Percentiles rank a stretch among this genome's conserved stretches.
Evolutionary conservation across 306 rosid genomes (phyloP).

Genomic region (Castanea crenata): DNA sequence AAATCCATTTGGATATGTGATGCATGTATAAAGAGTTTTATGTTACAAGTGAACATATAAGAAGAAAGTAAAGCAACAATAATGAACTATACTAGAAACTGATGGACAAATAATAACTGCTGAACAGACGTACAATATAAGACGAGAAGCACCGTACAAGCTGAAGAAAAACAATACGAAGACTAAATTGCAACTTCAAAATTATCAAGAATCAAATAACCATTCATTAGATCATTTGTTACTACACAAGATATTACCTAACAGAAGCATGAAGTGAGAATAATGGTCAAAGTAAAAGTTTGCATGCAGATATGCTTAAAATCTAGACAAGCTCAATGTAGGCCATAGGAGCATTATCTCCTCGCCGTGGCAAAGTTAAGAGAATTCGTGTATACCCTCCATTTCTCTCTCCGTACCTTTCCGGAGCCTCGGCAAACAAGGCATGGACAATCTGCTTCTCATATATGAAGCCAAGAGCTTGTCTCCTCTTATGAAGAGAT

Average conservation of each 20-base stretch:
- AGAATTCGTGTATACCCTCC: slow-evolving; percentile 92
- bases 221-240: neutral
- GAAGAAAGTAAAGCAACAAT: too few relatives aligned
- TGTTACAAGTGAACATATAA: too few relatives aligned
- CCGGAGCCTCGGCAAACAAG: slow-evolving; percentile 82
- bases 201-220: neutral
- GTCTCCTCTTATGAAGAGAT: slow-evolving; percentile 95
- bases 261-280: slow-evolving; percentile 12
- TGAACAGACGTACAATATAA: too few relatives aligned
- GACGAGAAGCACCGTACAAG: neutral
- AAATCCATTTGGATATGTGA: too few relatives aligned
- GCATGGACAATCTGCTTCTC: slow-evolving; percentile 98
- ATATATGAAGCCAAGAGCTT: slow-evolving; percentile 88
- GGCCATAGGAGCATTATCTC: slow-evolving; percentile 99
- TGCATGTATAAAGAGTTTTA: too few relatives aligned
- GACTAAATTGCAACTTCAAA: neutral
- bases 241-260: slow-evolving; percentile 4
- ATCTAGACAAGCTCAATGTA: slow-evolving; percentile 91
- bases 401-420: slow-evolving; percentile 88
- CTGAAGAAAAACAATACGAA: neutral
- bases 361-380: slow-evolving; percentile 83
- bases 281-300: neutral
- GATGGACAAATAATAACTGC: too few relatives aligned
- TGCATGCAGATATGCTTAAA: neutral
- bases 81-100: too few relatives aligned